Conservation (phyloP, 2,329 filamentous ascomycete species). For the Paecilomyces sp. region DNA sequence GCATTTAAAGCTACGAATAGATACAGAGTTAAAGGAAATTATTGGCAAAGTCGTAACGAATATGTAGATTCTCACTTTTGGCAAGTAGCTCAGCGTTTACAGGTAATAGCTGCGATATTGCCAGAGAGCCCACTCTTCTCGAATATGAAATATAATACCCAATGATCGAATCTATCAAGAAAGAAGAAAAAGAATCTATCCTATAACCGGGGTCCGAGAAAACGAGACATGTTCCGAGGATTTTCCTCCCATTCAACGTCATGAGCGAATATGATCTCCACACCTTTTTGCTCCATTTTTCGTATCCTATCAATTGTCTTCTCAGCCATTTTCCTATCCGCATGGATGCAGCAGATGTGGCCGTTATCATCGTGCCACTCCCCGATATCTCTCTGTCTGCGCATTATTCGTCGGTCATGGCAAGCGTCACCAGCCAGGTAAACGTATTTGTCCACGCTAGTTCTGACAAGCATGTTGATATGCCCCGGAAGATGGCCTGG, state of each 20-base stretch:
- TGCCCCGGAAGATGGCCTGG: conserved; percentile 26
- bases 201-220: not conserved
- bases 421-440: conserved; percentile 26
- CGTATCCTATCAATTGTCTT: conserved; percentile 14
- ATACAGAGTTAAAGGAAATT: no score
- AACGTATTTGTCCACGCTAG: conserved; percentile 8
- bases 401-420: conserved; percentile 22
- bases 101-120: no score
- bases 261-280: conserved; percentile 26
- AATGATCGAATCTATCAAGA: no score
- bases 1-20: no score
- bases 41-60: no score
- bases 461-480: conserved; percentile 22
- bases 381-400: conserved; percentile 20
- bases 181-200: not conserved
- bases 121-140: no score
- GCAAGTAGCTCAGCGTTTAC: no score
- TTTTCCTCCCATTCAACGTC: conserved; percentile 22
- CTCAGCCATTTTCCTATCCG: conserved; percentile 14
- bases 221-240: conserved; percentile 1
- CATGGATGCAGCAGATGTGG: conserved; percentile 21
- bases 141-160: no score
- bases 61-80: no score
- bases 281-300: conserved; percentile 9
- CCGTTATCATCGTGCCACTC: conserved; percentile 19